Evolutionary conservation across 768 basidiomycete genomes (phyloP), one percentile per base, ranked within the genome.

Genomic region (Vishniacozyma victoriae): DNA sequence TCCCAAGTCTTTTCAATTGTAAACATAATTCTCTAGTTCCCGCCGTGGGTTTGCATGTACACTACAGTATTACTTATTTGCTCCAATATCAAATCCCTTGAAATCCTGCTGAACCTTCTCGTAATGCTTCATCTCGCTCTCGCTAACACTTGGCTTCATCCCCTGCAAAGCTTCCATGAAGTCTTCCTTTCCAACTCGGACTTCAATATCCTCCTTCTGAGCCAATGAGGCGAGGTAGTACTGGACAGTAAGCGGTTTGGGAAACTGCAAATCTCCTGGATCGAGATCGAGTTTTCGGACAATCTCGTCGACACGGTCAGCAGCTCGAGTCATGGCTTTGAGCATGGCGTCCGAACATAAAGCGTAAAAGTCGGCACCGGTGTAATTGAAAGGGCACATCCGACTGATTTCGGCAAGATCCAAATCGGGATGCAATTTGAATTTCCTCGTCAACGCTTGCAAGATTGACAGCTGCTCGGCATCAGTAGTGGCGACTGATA

Each of bases 331-430:
- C 83, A 99, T 93, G 9, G 95, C 89, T 69, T 87, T 86, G 48
- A 99, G 77, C 79, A 99, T 82, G 1, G 95, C 92, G 72, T 99
- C 93, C 4, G 90, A 86, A 71, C 95, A 97, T 7, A 99, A 75
- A 0, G 95, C 95, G 75, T 99, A 97, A 55, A 97, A 91, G 69
- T 99, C 95, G 35, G 95, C 95, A 36, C 95, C 95, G 2, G 95
- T 97, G 66, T 85, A 91, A 67, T 91, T 89, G 76, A 92, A 88
- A 0, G 89, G 84, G 53, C 92, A 97, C 26, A 75, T 73, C 22
- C 81, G 76, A 18, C 86, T 87, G 36, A 99, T 71, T 6, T 61
- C 52, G 16, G 71, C 69, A 5, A 97, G 78, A 58, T 83, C 75
- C 6, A 91, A 75, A 41, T 72, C 74, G 0, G 84, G 77, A 58